Base-by-base conservation (phyloP, 1,139 yeast genomes). In the Suhomyces coccinellae region DNA sequence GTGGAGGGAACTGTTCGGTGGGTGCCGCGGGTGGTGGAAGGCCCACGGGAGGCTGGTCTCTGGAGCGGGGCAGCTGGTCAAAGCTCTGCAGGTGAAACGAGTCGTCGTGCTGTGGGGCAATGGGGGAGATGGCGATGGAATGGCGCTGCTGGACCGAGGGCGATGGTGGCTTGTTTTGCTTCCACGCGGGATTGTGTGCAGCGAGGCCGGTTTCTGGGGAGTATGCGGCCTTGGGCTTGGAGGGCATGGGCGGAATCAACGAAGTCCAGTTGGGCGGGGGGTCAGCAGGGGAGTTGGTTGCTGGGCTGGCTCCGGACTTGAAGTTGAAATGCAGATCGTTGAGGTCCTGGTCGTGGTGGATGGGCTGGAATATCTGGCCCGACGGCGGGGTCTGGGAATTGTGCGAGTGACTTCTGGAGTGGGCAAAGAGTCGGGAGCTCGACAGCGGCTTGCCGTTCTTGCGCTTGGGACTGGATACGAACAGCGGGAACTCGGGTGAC, bases 181-280 rank as follows among this genome's bases (percentile, higher is more conserved):
- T 38, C 22, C 31, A 36, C 12, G 31, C 11, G 22, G 36, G 15
- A 10, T 42, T 33, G 24, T 28, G 38, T 9, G 16, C 12, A 8
- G 38, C n/a, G 17, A 11, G 14, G 22, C 24, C 22, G 24, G 22
- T 16, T 1, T 43, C 48, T 8, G 53, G 45, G 6, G 28, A 35
- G 35, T 44, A 48, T 13, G 50, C 38, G 3, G 46, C 46, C 40
- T 47, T 50, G 38, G 49, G 55, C 40, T 49, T 50, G 9, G 55
- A 35, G 5, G 68, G 67, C 53, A 62, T 51, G 15, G 68, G 68
- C 11, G 66, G 66, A n/a, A 63, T 63, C 38, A 63, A 52, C 13
- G 57, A 48, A 10, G 62, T 56, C 68, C 68, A 63, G 33, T 57
- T 54, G 10, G 56, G 44, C 9, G 32, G 40, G 13, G 29, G 29